Percentiles rank a stretch among this genome's conserved stretches.
phyloP scores from a whole-genome alignment of 768 basidiomycete species.

The Calocybe cyanea region DNA sequence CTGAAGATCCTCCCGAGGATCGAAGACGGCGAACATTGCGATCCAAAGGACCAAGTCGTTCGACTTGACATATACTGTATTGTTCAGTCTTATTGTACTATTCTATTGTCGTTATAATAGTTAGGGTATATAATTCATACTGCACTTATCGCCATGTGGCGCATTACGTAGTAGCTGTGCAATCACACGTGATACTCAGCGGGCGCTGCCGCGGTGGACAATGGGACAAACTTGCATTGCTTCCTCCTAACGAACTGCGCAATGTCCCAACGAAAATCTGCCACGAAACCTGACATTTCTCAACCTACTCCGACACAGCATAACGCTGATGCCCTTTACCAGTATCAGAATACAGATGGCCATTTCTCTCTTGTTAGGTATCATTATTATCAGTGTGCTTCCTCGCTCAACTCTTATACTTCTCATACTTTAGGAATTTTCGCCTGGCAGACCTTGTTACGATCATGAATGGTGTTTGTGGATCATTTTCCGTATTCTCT shows the following conservation, averaged over 20 bases:
- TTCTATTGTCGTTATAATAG: too few species aligned
- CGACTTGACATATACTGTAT: slow-evolving; percentile 2
- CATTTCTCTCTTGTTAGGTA: slow-evolving; percentile 98
- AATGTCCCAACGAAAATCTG: slow-evolving; percentile 52
- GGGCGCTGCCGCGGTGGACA: slow-evolving; percentile 3
- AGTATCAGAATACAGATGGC: slow-evolving; percentile 86
- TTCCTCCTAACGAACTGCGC: slow-evolving; percentile 12
- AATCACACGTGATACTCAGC: slow-evolving; percentile 13
- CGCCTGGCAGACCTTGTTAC: slow-evolving; percentile 97
- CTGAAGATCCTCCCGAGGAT: slow-evolving; percentile 48
- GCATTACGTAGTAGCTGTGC: too few species aligned
- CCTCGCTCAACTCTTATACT: slow-evolving; percentile 6
- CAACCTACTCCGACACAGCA: slow-evolving; percentile 17
- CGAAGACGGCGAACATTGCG: slow-evolving; percentile 22
- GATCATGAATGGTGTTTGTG: slow-evolving; percentile 98
- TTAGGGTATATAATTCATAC: too few species aligned
- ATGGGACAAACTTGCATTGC: not conserved
- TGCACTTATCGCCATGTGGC: slow-evolving; percentile 12
- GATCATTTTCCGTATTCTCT: slow-evolving; percentile 91
- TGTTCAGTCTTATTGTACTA: too few species aligned
- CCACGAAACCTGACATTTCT: slow-evolving; percentile 23
- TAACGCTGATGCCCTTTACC: slow-evolving; percentile 53
- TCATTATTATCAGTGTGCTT: slow-evolving; percentile 12
- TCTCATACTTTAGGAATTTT: slow-evolving; percentile 76
- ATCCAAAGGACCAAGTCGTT: slow-evolving; percentile 9